Evolutionary conservation across 208 protist genomes (phyloP), one percentile per base, ranked within the genome.

Genomic region (Tritrichomonas foetus): DNA sequence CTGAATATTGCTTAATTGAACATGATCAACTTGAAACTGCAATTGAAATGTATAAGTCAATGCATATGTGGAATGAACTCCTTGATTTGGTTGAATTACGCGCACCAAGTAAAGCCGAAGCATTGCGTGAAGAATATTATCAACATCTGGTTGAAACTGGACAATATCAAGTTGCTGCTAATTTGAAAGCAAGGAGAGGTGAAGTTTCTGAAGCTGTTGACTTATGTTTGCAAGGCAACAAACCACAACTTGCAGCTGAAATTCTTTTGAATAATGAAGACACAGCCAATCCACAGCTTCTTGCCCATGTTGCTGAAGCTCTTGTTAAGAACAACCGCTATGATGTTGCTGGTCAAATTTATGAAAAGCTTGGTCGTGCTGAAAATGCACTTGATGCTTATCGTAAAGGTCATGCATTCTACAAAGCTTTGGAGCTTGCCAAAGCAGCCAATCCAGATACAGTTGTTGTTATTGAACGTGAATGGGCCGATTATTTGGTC

Each of bases 11-110:
- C 30, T 36, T 61, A 1, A 89, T 89, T 3, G 78, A 89, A 16
- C 78, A 89, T 16, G 78, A 89, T 16, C 78, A 61, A 49, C 25
- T 89, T 3, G 47, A 89, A 22, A 36, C 53, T 22, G 78, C 78
- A 11, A 53, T 89, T 50, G 22, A 53, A 8, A 89, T 89, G 78
- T 89, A 89, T n/a, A 89, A 89, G 39, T 61, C 78, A 25, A 89
- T 89, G 78, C 78, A 89, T 5, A 89, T 89, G 78, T 89, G 78
- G 78, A 89, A 89, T n/a, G 78, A 89, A 89, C 22, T 89, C 1
- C 30, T 89, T 16, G 78, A 89, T 89, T n/a, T 89, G 11, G 78
- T 47, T 20, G 78, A 89, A 57, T 61, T 57, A 57, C 25, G 78
- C 33, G 33, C n/a, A 11, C 78, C 47, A 57, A 33, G 47, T 39